Evolutionary conservation across 306 rosid genomes (phyloP).

Genomic region (Quercus dentata): DNA sequence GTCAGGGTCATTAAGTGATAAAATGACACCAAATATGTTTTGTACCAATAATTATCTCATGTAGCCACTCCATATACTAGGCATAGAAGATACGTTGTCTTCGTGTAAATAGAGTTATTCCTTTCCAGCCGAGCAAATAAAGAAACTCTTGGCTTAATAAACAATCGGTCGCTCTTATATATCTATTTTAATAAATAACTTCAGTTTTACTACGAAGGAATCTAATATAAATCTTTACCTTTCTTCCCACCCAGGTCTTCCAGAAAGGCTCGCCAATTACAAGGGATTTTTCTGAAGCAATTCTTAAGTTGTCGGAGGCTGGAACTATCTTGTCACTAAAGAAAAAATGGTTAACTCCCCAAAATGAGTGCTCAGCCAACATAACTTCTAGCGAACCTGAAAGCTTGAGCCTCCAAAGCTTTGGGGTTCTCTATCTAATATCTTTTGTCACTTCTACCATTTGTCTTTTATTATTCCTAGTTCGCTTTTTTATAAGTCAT

Average conservation of each 20-base stretch:
- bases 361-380: constrained; percentile 27
- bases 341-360: constrained; percentile 33
- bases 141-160: too few relatives aligned
- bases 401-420: constrained; percentile 37
- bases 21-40: too few relatives aligned
- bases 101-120: too few relatives aligned
- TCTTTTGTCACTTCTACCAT: constrained; percentile 47
- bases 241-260: constrained; percentile 45
- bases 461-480: constrained; percentile 20
- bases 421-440: constrained; percentile 41
- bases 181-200: too few relatives aligned
- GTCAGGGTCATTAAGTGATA: too few relatives aligned
- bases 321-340: constrained; percentile 38
- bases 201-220: too few relatives aligned
- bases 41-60: too few relatives aligned
- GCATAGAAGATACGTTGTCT: too few relatives aligned
- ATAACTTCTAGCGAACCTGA: constrained; percentile 21
- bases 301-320: constrained; percentile 42
- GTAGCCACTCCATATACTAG: too few relatives aligned
- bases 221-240: neutral
- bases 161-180: too few relatives aligned
- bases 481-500: neutral
- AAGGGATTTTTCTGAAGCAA: constrained; percentile 51
- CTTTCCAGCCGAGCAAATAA: too few relatives aligned
- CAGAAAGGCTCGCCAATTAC: constrained; percentile 56